These are phyloP conservation scores for Candida pseudoviswanathii DNA, from an alignment of 1,139 yeast species.

Conservation along the genomic window DNA sequence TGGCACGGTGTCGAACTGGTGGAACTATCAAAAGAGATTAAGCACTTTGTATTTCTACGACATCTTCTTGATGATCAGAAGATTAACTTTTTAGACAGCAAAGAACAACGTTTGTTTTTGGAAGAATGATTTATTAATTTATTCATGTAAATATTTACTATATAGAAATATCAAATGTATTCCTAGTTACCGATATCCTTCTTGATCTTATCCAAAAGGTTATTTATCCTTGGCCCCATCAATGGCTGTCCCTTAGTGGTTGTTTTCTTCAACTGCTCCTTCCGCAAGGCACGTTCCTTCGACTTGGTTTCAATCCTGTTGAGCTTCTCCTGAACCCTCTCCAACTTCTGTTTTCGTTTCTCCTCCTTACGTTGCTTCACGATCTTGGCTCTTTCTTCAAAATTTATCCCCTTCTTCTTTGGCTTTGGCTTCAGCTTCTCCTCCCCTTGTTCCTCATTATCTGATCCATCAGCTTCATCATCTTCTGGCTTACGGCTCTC, in stretches of 20 bases:
- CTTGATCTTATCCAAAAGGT: constrained; percentile 75
- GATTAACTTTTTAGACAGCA: constrained; percentile 1
- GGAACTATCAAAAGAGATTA: constrained; percentile 50
- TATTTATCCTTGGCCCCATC: constrained; percentile 87
- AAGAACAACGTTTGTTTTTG: neutral
- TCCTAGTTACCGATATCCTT: constrained; percentile 31
- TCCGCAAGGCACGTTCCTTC: constrained; percentile 42
- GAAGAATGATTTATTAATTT: constrained; percentile 10
- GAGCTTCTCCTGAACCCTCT: constrained; percentile 28
- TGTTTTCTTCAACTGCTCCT: constrained; percentile 54
- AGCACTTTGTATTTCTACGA: constrained; percentile 63
- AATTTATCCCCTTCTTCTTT: constrained; percentile 28
- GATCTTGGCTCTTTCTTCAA: constrained; percentile 50
- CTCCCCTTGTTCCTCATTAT: constrained; percentile 5
- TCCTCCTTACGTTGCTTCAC: constrained; percentile 47
- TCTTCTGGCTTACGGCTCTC: constrained; percentile 12
- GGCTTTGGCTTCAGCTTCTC: constrained; percentile 16
- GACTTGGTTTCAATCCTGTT: constrained; percentile 24
- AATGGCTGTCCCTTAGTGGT: constrained; percentile 83
- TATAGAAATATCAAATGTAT: too few relatives aligned
- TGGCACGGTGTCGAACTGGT: constrained; percentile 50
- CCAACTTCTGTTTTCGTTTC: constrained; percentile 32
- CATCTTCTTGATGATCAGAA: constrained; percentile 32
- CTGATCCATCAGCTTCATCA: constrained; percentile 7
- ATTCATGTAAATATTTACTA: constrained; percentile 4